phyloP scores from a whole-genome alignment of 352 stramenopile species.

The Globisporangium carolinianum region DNA sequence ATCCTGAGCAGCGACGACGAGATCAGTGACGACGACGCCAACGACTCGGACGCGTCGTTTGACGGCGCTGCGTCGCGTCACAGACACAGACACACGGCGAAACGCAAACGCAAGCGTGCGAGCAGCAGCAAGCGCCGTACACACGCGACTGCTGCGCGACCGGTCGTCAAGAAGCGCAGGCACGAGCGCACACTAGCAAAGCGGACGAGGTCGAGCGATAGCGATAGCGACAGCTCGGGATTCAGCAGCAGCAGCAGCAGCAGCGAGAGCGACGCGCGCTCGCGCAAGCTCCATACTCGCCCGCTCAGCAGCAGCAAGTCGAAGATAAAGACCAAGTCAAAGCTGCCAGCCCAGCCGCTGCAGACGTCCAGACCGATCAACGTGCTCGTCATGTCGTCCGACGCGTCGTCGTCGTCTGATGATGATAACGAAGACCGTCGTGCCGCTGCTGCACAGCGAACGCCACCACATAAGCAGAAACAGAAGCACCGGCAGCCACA shows the following conservation, averaged over 20 bases:
- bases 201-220: not conserved
- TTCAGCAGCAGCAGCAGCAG: not conserved
- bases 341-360: not conserved
- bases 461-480: too few species aligned
- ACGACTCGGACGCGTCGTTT: conserved; percentile 7
- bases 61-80: not conserved
- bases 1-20: conserved; percentile 8
- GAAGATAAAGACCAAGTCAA: not conserved
- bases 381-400: not conserved
- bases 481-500: not conserved
- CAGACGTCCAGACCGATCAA: not conserved
- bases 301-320: not conserved
- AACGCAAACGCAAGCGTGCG: conserved; percentile 9
- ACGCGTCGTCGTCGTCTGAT: not conserved
- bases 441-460: not conserved
- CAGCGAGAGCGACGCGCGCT: not conserved
- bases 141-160: not conserved
- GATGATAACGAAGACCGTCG: not conserved
- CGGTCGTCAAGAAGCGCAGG: not conserved
- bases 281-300: not conserved
- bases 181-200: not conserved
- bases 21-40: conserved; percentile 3
- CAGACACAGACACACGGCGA: too few species aligned
- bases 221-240: conserved; percentile 1
- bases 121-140: not conserved